Conservation (phyloP, 2,329 filamentous ascomycete genomes). For the Emmonsiellopsis sp. region DNA sequence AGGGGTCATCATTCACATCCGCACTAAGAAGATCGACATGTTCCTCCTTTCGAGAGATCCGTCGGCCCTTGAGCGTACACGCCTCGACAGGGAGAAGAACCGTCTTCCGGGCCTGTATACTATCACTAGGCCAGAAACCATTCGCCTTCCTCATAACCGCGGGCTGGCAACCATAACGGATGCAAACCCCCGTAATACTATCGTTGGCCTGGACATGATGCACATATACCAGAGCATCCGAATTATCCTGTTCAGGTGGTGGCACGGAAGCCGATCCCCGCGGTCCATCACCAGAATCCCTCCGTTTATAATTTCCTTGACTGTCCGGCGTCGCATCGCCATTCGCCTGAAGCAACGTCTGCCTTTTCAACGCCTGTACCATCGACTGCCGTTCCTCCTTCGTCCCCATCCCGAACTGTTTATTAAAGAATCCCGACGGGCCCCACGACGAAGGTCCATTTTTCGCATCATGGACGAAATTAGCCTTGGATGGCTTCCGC, state of each 20-base stretch:
- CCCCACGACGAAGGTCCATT: slow-evolving; percentile 28
- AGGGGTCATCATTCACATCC: neutral
- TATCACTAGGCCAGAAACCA: slow-evolving; percentile 89
- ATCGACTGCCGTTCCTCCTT: slow-evolving; percentile 37
- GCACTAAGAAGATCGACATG: slow-evolving; percentile 9
- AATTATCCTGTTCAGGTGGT: slow-evolving; percentile 48
- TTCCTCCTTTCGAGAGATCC: slow-evolving; percentile 27
- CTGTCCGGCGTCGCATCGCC: slow-evolving; percentile 28
- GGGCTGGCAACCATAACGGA: slow-evolving; percentile 80
- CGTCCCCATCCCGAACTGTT: slow-evolving; percentile 24
- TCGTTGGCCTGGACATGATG: slow-evolving; percentile 76
- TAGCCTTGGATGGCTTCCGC: slow-evolving; percentile 30
- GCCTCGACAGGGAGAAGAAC: slow-evolving; percentile 82
- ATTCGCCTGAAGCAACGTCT: slow-evolving; percentile 36
- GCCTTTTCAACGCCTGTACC: slow-evolving; percentile 40
- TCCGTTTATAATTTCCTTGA: slow-evolving; percentile 35
- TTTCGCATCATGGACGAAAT: slow-evolving; percentile 8
- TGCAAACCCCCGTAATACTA: slow-evolving; percentile 82
- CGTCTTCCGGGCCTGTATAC: slow-evolving; percentile 71
- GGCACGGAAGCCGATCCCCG: slow-evolving; percentile 18
- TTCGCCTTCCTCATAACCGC: slow-evolving; percentile 80
- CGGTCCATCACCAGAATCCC: slow-evolving; percentile 33
- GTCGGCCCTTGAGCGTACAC: slow-evolving; percentile 71
- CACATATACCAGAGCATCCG: slow-evolving; percentile 79
- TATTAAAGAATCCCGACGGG: slow-evolving; percentile 24